phyloP scores from a whole-genome alignment of 345 rosid species.

The Corymbia maculata region DNA sequence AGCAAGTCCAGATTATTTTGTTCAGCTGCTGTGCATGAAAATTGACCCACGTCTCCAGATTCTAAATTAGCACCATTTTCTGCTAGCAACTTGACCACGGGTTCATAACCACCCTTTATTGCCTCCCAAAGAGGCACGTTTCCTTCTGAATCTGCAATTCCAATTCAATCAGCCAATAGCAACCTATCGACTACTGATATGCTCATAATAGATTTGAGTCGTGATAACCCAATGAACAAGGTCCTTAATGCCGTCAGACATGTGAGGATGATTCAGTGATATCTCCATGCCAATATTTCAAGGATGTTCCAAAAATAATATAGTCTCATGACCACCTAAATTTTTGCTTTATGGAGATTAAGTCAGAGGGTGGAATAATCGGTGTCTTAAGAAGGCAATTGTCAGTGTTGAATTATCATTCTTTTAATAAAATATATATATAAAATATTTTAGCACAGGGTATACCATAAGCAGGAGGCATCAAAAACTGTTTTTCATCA shows the following conservation, averaged over 20 bases:
- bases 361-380: not conserved
- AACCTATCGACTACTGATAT: not conserved
- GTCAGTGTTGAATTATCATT: not conserved
- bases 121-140: slow-evolving; percentile 88
- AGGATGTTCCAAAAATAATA: not conserved
- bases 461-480: not conserved
- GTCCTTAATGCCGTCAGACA: not conserved
- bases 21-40: slow-evolving; percentile 74
- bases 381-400: not conserved
- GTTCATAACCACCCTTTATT: slow-evolving; percentile 48
- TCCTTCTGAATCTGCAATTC: slow-evolving; percentile 57
- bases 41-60: slow-evolving; percentile 70
- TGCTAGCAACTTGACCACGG: slow-evolving; percentile 31
- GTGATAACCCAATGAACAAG: not conserved
- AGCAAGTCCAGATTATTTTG: slow-evolving; percentile 53
- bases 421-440: not conserved
- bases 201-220: not conserved
- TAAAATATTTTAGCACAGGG: not conserved
- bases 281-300: not conserved
- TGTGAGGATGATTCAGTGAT: not conserved
- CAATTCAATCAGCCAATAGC: not conserved
- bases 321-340: not conserved
- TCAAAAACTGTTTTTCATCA: not conserved
- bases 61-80: slow-evolving; percentile 40
- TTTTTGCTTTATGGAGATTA: not conserved